These are phyloP conservation scores for Xanthoconium purpureum DNA, from an alignment of 768 basidiomycete genomes.

Conservation along the genomic window DNA sequence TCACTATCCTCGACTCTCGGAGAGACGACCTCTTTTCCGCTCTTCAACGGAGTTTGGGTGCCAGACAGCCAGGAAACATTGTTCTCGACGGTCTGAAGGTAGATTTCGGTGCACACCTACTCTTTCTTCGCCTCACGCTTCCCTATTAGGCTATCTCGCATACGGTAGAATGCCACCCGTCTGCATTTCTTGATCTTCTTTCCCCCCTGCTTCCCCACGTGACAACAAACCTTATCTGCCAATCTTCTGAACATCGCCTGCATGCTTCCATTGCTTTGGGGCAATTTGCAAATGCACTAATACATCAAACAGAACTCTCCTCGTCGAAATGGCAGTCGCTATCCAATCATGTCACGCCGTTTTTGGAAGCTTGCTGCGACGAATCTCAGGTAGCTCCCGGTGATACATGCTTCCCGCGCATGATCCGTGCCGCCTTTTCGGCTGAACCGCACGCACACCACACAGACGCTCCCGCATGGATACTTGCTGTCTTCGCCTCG, in stretches of 20 bases:
- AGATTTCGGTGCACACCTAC: not conserved
- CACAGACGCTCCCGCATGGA: slow-evolving; percentile 41
- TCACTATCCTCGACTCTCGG: slow-evolving; percentile 33
- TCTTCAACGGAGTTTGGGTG: slow-evolving; percentile 37
- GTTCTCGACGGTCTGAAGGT: slow-evolving; percentile 32
- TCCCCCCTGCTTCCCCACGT: slow-evolving; percentile 23
- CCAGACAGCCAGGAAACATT: slow-evolving; percentile 16
- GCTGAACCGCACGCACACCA: slow-evolving; percentile 16
- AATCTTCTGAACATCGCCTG: slow-evolving; percentile 18
- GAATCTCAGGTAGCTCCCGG: not conserved
- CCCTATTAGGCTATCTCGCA: slow-evolving; percentile 24
- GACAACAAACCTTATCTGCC: slow-evolving; percentile 10
- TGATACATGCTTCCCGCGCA: slow-evolving; percentile 20
- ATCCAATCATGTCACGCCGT: slow-evolving; percentile 28
- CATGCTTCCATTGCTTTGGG: slow-evolving; percentile 23
- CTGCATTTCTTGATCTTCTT: slow-evolving; percentile 16
- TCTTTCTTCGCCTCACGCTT: slow-evolving; percentile 4
- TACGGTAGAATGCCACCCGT: slow-evolving; percentile 17
- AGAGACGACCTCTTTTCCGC: slow-evolving; percentile 33
- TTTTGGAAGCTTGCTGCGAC: slow-evolving; percentile 18
- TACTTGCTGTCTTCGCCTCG: slow-evolving; percentile 41
- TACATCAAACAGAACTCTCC: slow-evolving; percentile 33
- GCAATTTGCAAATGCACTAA: slow-evolving; percentile 28
- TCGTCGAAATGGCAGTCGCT: slow-evolving; percentile 23
- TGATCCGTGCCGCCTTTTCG: slow-evolving; percentile 31